phyloP scores from a whole-genome alignment of 345 rosid genomes.

The Ceriops tagal region DNA sequence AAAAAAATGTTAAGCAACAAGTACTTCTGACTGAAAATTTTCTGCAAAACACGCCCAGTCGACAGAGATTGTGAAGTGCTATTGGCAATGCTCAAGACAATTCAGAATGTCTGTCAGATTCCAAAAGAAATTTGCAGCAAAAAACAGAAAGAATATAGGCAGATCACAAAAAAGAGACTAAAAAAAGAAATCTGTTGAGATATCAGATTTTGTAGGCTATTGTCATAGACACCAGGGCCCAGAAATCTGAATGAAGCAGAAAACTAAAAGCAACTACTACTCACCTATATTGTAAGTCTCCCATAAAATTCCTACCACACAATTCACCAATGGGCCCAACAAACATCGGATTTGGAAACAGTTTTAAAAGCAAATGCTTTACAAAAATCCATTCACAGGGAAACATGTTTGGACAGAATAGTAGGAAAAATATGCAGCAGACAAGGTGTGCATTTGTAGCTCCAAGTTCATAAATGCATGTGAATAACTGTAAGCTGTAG shows the following conservation, averaged over 20 bases:
- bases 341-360: background rate
- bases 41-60: constrained; percentile 11
- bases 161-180: background rate
- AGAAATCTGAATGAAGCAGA: constrained; percentile 17
- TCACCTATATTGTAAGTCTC: constrained; percentile 4
- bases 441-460: background rate
- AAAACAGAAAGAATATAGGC: constrained; percentile 7
- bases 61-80: constrained; percentile 16
- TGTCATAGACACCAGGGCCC: constrained; percentile 25
- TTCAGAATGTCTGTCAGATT: constrained; percentile 30
- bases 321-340: constrained; percentile 8
- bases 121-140: constrained; percentile 16
- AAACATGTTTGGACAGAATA: background rate
- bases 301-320: constrained; percentile 6
- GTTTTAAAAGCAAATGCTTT: constrained; percentile 1
- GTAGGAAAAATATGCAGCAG: background rate
- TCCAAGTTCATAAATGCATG: background rate
- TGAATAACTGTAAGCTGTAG: background rate
- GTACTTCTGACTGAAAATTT: constrained; percentile 4
- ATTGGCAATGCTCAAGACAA: constrained; percentile 12
- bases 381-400: constrained; percentile 1
- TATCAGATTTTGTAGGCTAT: constrained; percentile 5
- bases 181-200: constrained; percentile 6
- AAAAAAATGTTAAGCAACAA: constrained; percentile 5
- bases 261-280: constrained; percentile 7